Base-by-base conservation (phyloP, 2,329 filamentous ascomycete species). In the Daldinia sp. region DNA sequence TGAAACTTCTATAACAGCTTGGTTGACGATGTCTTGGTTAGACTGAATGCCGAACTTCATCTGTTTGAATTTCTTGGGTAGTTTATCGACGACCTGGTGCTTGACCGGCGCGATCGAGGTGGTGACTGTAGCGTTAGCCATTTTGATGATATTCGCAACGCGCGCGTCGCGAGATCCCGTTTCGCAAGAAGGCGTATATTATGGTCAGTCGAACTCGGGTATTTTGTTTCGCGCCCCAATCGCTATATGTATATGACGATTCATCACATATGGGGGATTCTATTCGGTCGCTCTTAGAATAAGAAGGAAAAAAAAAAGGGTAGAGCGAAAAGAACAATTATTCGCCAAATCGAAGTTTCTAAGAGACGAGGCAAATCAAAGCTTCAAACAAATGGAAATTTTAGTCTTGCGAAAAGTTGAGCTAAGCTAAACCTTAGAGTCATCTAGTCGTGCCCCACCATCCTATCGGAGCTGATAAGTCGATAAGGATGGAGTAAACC, bases 41-140 rank as follows among this genome's bases (percentile, higher is more conserved):
- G 94, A 97, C 90, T 97, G 89, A 70, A 98, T 93, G 77, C 95
- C 95, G 81, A 98, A 98, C 78, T 97, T 94, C 79, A 98, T 88
- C 78, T 94, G 92, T 79, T 92, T 94, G 84, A 98, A 97, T 77
- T 93, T 92, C 84, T 97, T 97, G 37, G 95, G 95, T 63, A 93
- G 87, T 78, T 90, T 90, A 82, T 98, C 94, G 60, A 93, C 88
- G 79, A 98, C 91, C 87, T 97, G 94, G 84, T 93, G 90, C 86
- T 98, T 98, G 75, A 89, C 79, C 33, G 82, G 80, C 60, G 76
- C 77, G 39, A 79, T 75, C 15, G 77, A 71, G 15, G 42, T 73
- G 46, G 73, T 73, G 35, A 68, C 63, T 3, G 75, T 76, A 12
- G 71, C 68, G 23, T 76, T 77, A 56, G 77, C 73, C 77, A 77